Evolutionary conservation across 768 basidiomycete species (phyloP).

Genomic region (Leucosporidium scottii): DNA sequence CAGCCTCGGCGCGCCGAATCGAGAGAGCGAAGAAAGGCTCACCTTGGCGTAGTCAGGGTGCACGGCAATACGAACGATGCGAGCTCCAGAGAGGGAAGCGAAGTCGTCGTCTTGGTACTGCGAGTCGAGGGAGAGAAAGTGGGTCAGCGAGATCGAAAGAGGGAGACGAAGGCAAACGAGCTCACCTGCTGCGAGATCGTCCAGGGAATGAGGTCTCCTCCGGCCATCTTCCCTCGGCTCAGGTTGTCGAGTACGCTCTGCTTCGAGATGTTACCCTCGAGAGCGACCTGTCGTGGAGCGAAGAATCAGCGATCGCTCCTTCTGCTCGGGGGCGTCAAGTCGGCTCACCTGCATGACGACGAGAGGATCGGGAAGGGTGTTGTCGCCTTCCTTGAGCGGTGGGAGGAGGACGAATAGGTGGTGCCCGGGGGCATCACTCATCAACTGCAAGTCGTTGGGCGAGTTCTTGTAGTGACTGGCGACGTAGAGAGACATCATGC

Average conservation of each 20-base stretch:
- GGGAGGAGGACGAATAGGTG: conserved; percentile 92
- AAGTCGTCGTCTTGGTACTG: conserved; percentile 96
- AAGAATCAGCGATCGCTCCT: neutral
- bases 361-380: conserved; percentile 74
- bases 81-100: conserved; percentile 78
- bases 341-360: conserved; percentile 66
- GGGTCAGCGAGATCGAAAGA: conserved; percentile 16
- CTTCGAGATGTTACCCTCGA: conserved; percentile 87
- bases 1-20: too few relatives aligned
- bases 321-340: too few relatives aligned
- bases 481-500: conserved; percentile 97
- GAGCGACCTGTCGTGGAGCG: conserved; percentile 53
- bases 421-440: conserved; percentile 94
- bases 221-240: conserved; percentile 70
- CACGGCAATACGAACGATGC: conserved; percentile 86
- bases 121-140: neutral
- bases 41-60: conserved; percentile 93
- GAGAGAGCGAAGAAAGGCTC: too few relatives aligned
- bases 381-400: conserved; percentile 79
- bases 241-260: conserved; percentile 78
- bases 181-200: conserved; percentile 64
- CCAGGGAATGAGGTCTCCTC: conserved; percentile 99
- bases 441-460: conserved; percentile 95
- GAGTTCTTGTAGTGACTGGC: conserved; percentile 99
- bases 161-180: neutral